These are phyloP conservation scores for Botrytis deweyae DNA, from an alignment of 2,329 filamentous ascomycete species.

Conservation along the genomic window DNA sequence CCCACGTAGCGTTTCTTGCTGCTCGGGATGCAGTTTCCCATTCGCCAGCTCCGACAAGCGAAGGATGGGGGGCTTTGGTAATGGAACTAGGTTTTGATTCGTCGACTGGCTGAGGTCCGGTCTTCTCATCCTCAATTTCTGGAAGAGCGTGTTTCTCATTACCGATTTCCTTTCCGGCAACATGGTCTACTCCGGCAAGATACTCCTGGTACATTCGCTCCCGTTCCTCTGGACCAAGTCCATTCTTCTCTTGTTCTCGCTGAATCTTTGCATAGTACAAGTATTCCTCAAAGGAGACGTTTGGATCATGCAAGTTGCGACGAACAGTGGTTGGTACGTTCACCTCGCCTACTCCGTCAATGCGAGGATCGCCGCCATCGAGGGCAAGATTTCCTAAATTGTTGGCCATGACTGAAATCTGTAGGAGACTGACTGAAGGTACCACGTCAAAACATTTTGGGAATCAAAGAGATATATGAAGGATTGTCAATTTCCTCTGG, in stretches of 20 bases:
- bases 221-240: constrained; percentile 27
- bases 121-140: constrained; percentile 1
- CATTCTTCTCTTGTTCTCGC: constrained; percentile 31
- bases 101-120: neutral
- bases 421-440: neutral
- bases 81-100: constrained; percentile 9
- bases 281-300: constrained; percentile 40
- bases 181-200: neutral
- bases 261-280: constrained; percentile 39
- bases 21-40: constrained; percentile 49
- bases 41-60: constrained; percentile 35
- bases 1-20: constrained; percentile 47
- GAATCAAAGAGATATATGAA: constrained; percentile 8
- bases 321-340: constrained; percentile 6
- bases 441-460: neutral
- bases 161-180: constrained; percentile 15
- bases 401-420: constrained; percentile 15
- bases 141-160: constrained; percentile 17
- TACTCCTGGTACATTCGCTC: constrained; percentile 28
- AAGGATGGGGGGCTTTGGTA: neutral
- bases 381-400: constrained; percentile 20
- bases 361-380: constrained; percentile 21
- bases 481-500: neutral
- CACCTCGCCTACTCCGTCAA: constrained; percentile 14
- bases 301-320: constrained; percentile 34